Percentiles rank a stretch among this genome's conserved stretches.
These are phyloP conservation scores for Sicyos baderoa DNA, from an alignment of 306 rosid species.

Conservation along the genomic window DNA sequence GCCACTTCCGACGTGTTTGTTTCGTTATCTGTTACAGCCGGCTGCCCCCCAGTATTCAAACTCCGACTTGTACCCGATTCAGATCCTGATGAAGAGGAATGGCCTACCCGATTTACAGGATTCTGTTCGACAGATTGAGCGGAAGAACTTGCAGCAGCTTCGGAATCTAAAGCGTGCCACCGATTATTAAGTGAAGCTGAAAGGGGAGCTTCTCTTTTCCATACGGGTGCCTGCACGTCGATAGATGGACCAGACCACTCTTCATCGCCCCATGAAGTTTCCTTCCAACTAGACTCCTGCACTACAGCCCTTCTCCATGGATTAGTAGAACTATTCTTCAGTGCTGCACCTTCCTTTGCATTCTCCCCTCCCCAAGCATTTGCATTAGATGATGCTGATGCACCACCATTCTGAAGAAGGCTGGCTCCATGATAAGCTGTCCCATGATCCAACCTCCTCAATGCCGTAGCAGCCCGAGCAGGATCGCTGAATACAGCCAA, in stretches of 20 bases:
- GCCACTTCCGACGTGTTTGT: constrained; percentile 50
- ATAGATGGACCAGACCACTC: constrained; percentile 42
- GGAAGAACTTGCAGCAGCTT: constrained; percentile 37
- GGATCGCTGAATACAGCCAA: constrained; percentile 83
- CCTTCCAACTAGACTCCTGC: constrained; percentile 55
- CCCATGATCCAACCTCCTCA: constrained; percentile 93
- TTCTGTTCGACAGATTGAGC: constrained; percentile 24
- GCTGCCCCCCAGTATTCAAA: constrained; percentile 25
- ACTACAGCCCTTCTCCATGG: constrained; percentile 70
- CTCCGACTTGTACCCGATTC: constrained; percentile 28
- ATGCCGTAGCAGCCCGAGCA: constrained; percentile 88
- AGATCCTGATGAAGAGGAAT: constrained; percentile 14
- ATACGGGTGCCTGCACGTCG: constrained; percentile 44
- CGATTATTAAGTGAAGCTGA: constrained; percentile 58
- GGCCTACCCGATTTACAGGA: constrained; percentile 21
- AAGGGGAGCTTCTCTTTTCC: constrained; percentile 68
- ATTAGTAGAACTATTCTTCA: constrained; percentile 31
- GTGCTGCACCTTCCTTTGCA: constrained; percentile 42
- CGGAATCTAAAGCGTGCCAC: constrained; percentile 57
- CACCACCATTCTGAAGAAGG: constrained; percentile 30
- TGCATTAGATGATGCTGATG: constrained; percentile 34
- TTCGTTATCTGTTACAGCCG: constrained; percentile 20
- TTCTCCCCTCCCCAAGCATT: constrained; percentile 60
- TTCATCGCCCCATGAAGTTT: constrained; percentile 33
- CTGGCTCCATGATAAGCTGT: constrained; percentile 72